Percentiles rank a stretch among this genome's conserved stretches.
Conservation (phyloP, 441 rosid species). For the Mallotus japonicus region DNA sequence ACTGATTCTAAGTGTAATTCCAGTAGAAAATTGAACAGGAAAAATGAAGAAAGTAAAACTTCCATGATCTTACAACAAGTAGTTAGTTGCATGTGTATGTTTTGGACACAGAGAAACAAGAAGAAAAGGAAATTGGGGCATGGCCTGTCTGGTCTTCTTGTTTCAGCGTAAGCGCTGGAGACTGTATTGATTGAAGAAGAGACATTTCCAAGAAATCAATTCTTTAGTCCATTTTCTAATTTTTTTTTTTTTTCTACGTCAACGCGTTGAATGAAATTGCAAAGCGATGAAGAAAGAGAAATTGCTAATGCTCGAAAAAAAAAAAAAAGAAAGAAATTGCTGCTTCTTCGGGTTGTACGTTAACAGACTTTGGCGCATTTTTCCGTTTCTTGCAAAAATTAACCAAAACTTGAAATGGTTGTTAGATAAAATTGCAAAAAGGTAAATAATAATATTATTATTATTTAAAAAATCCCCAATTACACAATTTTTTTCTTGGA, state of each 20-base stretch:
- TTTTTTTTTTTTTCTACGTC: conserved; percentile 30
- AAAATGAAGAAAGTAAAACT: neutral
- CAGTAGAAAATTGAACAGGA: neutral
- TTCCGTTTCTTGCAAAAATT: too few species aligned
- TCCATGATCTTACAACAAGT: neutral
- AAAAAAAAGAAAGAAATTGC: neutral
- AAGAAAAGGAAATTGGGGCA: neutral
- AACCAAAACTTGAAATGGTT: too few species aligned
- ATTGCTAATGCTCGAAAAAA: too few species aligned
- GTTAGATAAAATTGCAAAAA: too few species aligned
- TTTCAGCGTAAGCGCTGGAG: conserved; percentile 16
- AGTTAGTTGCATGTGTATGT: neutral
- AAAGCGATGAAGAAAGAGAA: neutral
- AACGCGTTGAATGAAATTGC: conserved; percentile 36
- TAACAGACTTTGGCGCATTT: neutral
- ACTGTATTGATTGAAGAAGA: neutral
- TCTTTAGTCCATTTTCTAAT: neutral
- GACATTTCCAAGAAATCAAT: neutral
- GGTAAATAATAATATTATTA: too few species aligned
- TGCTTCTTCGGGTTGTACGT: neutral
- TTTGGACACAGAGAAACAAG: too few species aligned
- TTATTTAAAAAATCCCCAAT: too few species aligned
- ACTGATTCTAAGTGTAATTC: too few species aligned
- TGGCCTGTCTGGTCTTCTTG: neutral
- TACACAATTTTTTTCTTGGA: too few species aligned